Evolutionary conservation across 2,329 filamentous ascomycete species (phyloP).

Genomic region (Verruconis gallopava): DNA sequence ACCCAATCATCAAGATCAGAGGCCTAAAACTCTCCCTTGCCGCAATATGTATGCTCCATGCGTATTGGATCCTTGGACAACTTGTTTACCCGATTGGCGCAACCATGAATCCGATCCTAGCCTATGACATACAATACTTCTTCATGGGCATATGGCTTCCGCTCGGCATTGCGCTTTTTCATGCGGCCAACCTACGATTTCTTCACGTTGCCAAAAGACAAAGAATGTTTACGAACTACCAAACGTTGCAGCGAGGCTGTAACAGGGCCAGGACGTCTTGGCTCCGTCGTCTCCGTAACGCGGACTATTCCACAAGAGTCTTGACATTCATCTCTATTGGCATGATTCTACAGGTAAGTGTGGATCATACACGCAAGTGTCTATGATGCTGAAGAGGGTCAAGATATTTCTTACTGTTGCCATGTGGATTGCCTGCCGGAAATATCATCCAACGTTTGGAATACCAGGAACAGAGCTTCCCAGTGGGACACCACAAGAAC

Average conservation of each 20-base stretch:
- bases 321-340: neutral
- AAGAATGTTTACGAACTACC: neutral
- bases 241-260: neutral
- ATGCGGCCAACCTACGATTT: constrained; percentile 14
- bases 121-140: constrained; percentile 27
- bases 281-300: neutral
- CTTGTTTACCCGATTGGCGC: constrained; percentile 11
- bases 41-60: constrained; percentile 22
- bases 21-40: constrained; percentile 22
- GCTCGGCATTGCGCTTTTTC: constrained; percentile 26
- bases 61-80: constrained; percentile 18
- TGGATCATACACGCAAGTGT: neutral
- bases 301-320: neutral
- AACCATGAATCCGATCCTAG: constrained; percentile 19
- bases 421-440: constrained; percentile 21
- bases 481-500: constrained; percentile 17
- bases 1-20: constrained; percentile 22
- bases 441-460: constrained; percentile 22
- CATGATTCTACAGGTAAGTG: neutral
- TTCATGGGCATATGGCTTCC: constrained; percentile 26
- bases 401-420: constrained; percentile 19
- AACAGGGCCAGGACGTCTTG: neutral
- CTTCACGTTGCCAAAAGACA: constrained; percentile 13
- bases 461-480: constrained; percentile 19
- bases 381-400: neutral